Evolutionary conservation across 2,329 filamentous ascomycete species (phyloP), one percentile per base, ranked within the genome.

Genomic region (Clonostachys byssicola): DNA sequence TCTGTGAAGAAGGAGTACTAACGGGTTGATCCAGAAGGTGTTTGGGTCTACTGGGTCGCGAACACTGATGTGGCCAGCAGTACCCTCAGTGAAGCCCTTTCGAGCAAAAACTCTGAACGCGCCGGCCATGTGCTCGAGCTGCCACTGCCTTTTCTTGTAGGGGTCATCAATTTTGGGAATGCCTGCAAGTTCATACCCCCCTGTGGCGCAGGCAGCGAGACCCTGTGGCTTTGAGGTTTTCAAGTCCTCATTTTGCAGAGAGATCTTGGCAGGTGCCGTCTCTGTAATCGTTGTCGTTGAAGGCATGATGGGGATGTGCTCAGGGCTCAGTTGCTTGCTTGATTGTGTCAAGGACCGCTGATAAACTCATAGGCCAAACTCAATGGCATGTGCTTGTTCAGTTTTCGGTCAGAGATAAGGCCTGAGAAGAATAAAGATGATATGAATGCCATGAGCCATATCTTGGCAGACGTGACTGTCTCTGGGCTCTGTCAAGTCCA

Each of bases 1-100:
- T 10, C 1, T 10, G 8, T n/a, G 36, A 39, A 8, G 12, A n/a
- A 8, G 1, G 9, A 18, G 17, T 7, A 47, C 60, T 52, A 14
- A 63, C 6, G 81, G 81, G 56, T 86, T 86, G 44, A 82, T 86
- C 83, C 83, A 86, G 60, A 86, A 85, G 0, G 72, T 74, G 49
- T 78, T 64, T 0, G 70, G 67, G 52, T 78, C 66, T 53, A 84
- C 78, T 0, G 83, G 81, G 55, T 86, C 83, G 8, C 83, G 72
- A 1, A 86, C 78, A 6, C 67, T 74, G 47, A 87, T 86, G 57
- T 87, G 83, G 1, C 83, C 83, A 13, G 71, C 70, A 62, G 83
- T 83, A 39, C 83, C 83, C 59, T 86, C 83, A 0, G 75, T 78
- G 61, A 65, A 77, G 8, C 73, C 72, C 42, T 68, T 55, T 34